Base-by-base conservation (phyloP, 2,329 filamentous ascomycete species). In the Pseudovirgaria hyperparasitica region DNA sequence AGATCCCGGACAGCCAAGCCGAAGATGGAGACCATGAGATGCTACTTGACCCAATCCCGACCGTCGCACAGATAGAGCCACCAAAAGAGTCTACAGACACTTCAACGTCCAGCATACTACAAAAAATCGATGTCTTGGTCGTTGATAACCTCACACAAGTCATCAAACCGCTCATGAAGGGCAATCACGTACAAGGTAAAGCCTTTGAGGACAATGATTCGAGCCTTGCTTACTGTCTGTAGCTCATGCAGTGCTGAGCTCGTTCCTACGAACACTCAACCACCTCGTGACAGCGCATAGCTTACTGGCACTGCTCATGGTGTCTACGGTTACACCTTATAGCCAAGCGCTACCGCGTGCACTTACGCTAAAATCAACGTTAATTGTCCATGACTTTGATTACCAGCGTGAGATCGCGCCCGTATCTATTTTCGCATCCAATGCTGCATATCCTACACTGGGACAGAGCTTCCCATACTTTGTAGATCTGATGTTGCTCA, bases 391-490 rank as follows among this genome's bases (percentile, higher is more conserved):
- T 11, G 34, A 26, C 4, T 26, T 30, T 13, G 13, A 22, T 9
- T 31, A 24, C 7, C 25, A 35, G 16, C 11, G 9, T 9, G 15
- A 15, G 11, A 38, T 48, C 11, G 36, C 43, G 5, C 31, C 44
- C 5, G 47, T 48, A 1, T 60, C 55, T 2, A 50, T 62, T 4
- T 64, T 65, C 36, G 37, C 52, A 2, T 54, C 53, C 2, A 52
- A 42, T 16, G 36, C 31, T 2, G 32, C 41, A 1, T 38, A 51
- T n/a, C 61, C 60, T 1, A 48, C 50, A 12, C 37, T 65, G 19
- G 43, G 48, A 2, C 45, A 47, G 19, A 32, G 52, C 1, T 47
- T 64, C 27, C 35, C 39, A 0, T 37, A 43, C 23, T 41, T 49
- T 20, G 37, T 57, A 2, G 61, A 63, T 37, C 25, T 53, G 22